Evolutionary conservation across 768 basidiomycete species (phyloP).

Genomic region (Macrolepiota fuliginosa): DNA sequence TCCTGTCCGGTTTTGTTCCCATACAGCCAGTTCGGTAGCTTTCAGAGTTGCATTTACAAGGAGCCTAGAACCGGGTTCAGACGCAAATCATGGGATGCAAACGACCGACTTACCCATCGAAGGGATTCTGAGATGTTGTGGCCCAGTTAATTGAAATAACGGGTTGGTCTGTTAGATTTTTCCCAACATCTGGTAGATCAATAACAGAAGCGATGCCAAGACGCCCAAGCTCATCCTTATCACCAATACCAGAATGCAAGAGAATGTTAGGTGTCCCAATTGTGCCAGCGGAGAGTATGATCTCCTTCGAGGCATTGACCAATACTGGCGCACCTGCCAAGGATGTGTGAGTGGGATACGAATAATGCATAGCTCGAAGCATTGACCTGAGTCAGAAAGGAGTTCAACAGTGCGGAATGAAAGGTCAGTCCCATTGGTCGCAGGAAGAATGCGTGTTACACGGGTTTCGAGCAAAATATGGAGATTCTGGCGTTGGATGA

Average conservation of each 20-base stretch:
- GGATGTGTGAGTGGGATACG: background rate
- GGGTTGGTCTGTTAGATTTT: constrained; percentile 35
- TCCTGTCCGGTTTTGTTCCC: constrained; percentile 21
- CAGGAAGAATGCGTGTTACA: constrained; percentile 19
- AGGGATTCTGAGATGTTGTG: constrained; percentile 26
- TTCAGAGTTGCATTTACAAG: constrained; percentile 21
- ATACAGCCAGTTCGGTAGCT: constrained; percentile 21
- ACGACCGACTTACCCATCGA: constrained; percentile 17
- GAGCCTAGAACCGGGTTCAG: constrained; percentile 14
- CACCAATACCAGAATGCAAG: constrained; percentile 35
- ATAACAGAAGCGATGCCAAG: constrained; percentile 26
- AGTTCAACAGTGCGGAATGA: constrained; percentile 11
- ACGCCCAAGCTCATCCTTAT: constrained; percentile 17
- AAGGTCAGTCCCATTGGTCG: background rate
- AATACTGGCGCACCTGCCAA: background rate
- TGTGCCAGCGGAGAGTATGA: constrained; percentile 43
- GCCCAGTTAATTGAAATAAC: constrained; percentile 22
- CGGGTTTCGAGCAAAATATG: constrained; percentile 27
- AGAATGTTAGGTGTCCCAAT: constrained; percentile 36
- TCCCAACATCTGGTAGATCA: constrained; percentile 34
- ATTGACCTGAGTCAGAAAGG: constrained; percentile 9
- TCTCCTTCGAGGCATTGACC: constrained; percentile 45
- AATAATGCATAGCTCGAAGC: background rate
- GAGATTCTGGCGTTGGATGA: constrained; percentile 24
- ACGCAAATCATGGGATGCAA: background rate